These are phyloP conservation scores for Batrachochytrium dendrobatidis DNA, from an alignment of 371 early-diverging fungal genomes.

Conservation along the genomic window DNA sequence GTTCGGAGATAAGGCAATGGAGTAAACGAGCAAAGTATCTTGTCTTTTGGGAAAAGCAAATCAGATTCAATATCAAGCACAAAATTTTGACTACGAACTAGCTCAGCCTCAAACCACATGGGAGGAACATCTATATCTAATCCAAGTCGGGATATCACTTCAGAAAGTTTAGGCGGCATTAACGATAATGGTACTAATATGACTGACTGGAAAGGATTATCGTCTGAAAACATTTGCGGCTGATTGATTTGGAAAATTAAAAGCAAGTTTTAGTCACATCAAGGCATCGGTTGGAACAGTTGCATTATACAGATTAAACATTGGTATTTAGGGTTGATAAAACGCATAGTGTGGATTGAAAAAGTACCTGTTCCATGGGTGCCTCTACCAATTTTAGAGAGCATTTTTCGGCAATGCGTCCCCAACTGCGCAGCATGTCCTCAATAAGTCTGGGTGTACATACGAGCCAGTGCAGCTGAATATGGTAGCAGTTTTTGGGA, in stretches of 20 bases:
- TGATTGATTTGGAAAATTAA: too few species aligned
- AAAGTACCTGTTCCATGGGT: slow-evolving; percentile 64
- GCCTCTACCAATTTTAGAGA: slow-evolving; percentile 88
- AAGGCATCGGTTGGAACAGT: neutral
- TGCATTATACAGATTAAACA: neutral
- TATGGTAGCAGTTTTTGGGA: slow-evolving; percentile 79
- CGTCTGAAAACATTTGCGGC: slow-evolving; percentile 39
- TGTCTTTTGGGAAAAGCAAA: slow-evolving; percentile 46
- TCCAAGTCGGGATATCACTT: slow-evolving; percentile 6
- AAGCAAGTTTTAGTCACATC: too few species aligned
- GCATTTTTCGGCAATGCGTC: slow-evolving; percentile 75
- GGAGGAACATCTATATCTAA: slow-evolving; percentile 42
- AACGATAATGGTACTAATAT: slow-evolving; percentile 58
- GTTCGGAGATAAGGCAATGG: slow-evolving; percentile 64
- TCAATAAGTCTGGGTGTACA: slow-evolving; percentile 88
- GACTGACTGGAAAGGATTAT: slow-evolving; percentile 86
- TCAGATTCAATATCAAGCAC: slow-evolving; percentile 93
- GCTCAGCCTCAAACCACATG: slow-evolving; percentile 70
- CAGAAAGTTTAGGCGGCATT: slow-evolving; percentile 50
- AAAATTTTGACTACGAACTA: slow-evolving; percentile 75
- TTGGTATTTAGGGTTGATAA: too few species aligned
- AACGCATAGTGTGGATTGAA: neutral
- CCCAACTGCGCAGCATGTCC: slow-evolving; percentile 79
- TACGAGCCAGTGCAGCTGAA: slow-evolving; percentile 91
- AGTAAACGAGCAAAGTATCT: slow-evolving; percentile 62